Evolutionary conservation across 345 rosid species (phyloP).

Genomic region (Linum lewisii): DNA sequence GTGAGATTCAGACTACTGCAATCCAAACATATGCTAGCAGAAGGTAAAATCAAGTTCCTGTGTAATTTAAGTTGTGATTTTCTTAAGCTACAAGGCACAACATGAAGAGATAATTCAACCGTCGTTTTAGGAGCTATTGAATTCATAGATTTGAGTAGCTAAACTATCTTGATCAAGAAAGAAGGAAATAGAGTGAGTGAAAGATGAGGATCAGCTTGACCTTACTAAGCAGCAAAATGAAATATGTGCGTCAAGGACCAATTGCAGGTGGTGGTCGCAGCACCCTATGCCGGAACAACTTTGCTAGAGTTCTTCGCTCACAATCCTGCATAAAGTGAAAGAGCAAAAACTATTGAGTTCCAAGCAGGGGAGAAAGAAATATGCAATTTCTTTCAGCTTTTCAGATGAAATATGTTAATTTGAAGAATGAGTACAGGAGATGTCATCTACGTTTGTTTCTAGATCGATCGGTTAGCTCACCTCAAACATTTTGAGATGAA

Average conservation of each 20-base stretch:
- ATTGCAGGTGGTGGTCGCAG: constrained; percentile 24
- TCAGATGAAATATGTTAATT: neutral
- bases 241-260: constrained; percentile 21
- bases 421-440: neutral
- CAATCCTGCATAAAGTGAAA: constrained; percentile 51
- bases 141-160: too few species aligned
- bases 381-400: neutral
- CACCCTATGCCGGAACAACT: constrained; percentile 52
- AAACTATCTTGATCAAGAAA: too few species aligned
- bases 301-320: constrained; percentile 66
- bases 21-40: too few species aligned
- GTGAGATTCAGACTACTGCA: too few species aligned
- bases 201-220: neutral
- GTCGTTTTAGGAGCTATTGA: too few species aligned
- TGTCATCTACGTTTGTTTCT: neutral
- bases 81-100: too few species aligned
- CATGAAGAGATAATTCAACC: too few species aligned
- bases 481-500: constrained; percentile 81
- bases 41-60: too few species aligned
- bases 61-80: too few species aligned
- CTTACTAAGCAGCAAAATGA: constrained; percentile 21
- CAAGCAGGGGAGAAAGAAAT: too few species aligned
- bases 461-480: constrained; percentile 20
- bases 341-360: neutral
- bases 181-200: neutral